A percentile compares a stretch with the other conserved stretches of the same genome.
phyloP scores from a whole-genome alignment of 2,329 filamentous ascomycete genomes.

The Penicillium capsulatum region DNA sequence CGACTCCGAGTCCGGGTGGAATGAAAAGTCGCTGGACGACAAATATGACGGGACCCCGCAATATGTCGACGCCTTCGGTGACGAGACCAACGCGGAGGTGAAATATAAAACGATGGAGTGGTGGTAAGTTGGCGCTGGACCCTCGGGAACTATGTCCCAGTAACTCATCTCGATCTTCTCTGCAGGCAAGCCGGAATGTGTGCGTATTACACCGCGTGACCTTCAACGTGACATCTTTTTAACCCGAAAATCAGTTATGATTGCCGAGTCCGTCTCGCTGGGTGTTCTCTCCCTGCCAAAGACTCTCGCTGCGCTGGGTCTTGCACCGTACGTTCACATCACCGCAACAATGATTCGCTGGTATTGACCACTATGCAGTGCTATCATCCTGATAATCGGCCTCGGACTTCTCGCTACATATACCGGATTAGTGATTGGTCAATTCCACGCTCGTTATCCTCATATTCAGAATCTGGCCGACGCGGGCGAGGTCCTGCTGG shows the following conservation, averaged over 20 bases:
- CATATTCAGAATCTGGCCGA: constrained; percentile 64
- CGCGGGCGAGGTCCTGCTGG: constrained; percentile 60
- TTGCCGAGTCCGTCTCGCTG: constrained; percentile 25
- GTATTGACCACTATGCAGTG: constrained; percentile 28
- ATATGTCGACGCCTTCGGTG: constrained; percentile 26
- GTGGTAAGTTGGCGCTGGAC: too few relatives aligned
- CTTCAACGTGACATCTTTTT: too few relatives aligned
- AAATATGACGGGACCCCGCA: too few relatives aligned
- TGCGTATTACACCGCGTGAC: background rate
- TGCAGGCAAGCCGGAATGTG: constrained; percentile 22
- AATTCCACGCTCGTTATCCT: constrained; percentile 55
- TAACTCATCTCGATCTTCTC: background rate
- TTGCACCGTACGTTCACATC: constrained; percentile 14
- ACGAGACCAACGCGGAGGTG: constrained; percentile 24
- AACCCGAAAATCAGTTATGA: constrained; percentile 15
- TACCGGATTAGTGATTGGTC: constrained; percentile 57
- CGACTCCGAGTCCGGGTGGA: too few relatives aligned
- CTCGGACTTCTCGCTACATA: constrained; percentile 56
- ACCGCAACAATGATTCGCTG: background rate
- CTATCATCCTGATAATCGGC: constrained; percentile 51
- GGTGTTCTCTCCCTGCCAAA: constrained; percentile 23
- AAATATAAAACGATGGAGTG: constrained; percentile 27
- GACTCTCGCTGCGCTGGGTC: constrained; percentile 21
- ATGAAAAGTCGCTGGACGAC: too few relatives aligned
- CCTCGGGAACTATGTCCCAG: too few relatives aligned